phyloP scores from a whole-genome alignment of 1,139 yeast species.

The Sugiyamaella japonica region DNA sequence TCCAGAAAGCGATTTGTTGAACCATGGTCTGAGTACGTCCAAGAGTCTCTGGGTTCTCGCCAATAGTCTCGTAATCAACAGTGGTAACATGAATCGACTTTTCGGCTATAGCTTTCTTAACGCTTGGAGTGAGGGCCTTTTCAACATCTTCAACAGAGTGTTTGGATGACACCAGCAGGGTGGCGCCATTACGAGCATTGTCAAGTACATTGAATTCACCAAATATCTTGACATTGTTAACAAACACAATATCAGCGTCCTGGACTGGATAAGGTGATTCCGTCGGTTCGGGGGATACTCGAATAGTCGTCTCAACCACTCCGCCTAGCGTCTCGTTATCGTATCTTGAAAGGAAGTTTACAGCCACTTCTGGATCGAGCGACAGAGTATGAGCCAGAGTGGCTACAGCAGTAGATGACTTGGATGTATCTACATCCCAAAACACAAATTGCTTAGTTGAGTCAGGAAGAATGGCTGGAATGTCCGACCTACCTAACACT shows the following conservation, averaged over 20 bases:
- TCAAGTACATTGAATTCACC: conserved; percentile 60
- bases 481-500: conserved; percentile 26
- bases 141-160: conserved; percentile 47
- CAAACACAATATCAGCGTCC: conserved; percentile 60
- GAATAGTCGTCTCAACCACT: conserved; percentile 72
- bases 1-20: conserved; percentile 80
- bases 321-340: conserved; percentile 78
- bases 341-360: conserved; percentile 61
- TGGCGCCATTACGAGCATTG: conserved; percentile 58
- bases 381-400: conserved; percentile 73
- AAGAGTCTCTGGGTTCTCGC: conserved; percentile 55
- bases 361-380: conserved; percentile 55
- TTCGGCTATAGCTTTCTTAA: conserved; percentile 56
- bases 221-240: conserved; percentile 60
- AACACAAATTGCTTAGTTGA: conserved; percentile 47
- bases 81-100: conserved; percentile 53
- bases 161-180: conserved; percentile 52
- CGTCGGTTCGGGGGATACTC: conserved; percentile 41
- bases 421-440: conserved; percentile 48
- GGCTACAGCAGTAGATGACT: conserved; percentile 53
- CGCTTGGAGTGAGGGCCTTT: conserved; percentile 53
- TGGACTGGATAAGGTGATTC: conserved; percentile 48
- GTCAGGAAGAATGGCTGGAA: conserved; percentile 24
- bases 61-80: conserved; percentile 34
- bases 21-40: conserved; percentile 78